Conservation (phyloP, 148 eudicot genomes). For the Camellia sinensis region DNA sequence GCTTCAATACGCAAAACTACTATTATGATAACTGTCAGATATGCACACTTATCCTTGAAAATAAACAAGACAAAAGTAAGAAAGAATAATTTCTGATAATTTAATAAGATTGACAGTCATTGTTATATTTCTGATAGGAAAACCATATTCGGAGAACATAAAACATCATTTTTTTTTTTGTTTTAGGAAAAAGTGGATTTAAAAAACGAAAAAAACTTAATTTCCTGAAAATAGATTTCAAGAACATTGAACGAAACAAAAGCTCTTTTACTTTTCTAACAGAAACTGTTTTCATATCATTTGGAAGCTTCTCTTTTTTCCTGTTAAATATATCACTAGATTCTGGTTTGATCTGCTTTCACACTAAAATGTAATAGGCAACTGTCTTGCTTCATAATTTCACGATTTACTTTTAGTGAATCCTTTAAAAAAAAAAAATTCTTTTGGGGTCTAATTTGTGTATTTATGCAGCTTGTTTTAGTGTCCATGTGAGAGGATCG, state of each 20-base stretch:
- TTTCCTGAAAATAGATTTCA: not conserved
- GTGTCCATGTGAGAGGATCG: constrained; percentile 96
- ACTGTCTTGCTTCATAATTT: not conserved
- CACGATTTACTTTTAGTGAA: not conserved
- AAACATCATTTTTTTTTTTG: not conserved
- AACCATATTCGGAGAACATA: not conserved
- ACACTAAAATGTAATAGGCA: not conserved
- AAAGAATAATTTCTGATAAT: not conserved
- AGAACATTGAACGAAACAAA: not conserved
- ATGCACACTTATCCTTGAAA: not conserved
- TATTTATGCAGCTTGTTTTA: constrained; percentile 69
- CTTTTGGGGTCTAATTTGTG: not conserved
- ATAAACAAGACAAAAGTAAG: not conserved
- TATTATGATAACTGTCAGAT: not conserved
- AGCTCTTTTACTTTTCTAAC: not conserved
- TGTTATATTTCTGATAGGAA: not conserved
- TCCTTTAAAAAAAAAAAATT: not conserved
- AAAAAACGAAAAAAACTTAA: not conserved
- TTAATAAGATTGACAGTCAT: not conserved
- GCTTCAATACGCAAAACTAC: not conserved
- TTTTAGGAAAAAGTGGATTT: not conserved
- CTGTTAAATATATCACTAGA: not conserved
- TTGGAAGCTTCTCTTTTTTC: not conserved
- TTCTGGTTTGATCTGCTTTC: not conserved
- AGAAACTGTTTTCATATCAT: not conserved